phyloP scores from a whole-genome alignment of 139 green algal genomes.

The Diplosphaera chodatii region DNA sequence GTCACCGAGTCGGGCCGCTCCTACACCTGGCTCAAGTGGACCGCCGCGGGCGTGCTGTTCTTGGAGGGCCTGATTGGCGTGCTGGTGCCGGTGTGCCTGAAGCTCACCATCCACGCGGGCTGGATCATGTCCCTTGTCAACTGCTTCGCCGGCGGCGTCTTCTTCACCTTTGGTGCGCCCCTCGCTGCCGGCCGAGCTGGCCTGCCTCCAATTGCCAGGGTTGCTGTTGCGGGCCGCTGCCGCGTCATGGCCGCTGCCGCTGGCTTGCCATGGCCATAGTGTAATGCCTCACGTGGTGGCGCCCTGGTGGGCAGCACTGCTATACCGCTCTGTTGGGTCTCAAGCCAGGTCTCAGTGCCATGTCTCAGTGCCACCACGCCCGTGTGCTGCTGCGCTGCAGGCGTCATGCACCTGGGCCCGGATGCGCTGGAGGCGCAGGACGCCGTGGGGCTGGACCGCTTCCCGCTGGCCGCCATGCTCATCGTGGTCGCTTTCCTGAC shows the following conservation, averaged over 20 bases:
- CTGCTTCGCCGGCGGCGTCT: constrained; percentile 25
- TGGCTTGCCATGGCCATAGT: too few species aligned
- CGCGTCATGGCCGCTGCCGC: too few species aligned
- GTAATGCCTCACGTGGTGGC: too few species aligned
- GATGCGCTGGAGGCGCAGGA: neutral
- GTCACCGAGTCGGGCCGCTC: neutral
- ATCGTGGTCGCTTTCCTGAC: constrained; percentile 1
- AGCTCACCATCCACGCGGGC: neutral
- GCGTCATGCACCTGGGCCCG: constrained; percentile 16
- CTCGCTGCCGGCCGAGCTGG: too few species aligned
- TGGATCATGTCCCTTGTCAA: constrained; percentile 19
- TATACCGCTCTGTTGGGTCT: too few species aligned
- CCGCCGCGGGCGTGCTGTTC: neutral
- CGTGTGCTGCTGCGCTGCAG: neutral
- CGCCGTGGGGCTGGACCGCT: neutral
- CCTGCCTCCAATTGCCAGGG: too few species aligned
- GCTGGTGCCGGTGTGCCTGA: constrained; percentile 11
- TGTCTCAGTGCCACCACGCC: neutral
- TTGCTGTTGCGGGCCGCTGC: too few species aligned
- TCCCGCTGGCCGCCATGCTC: constrained; percentile 12
- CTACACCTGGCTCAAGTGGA: constrained; percentile 4
- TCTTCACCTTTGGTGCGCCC: constrained; percentile 19
- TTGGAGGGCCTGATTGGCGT: constrained; percentile 3
- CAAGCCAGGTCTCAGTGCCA: too few species aligned
- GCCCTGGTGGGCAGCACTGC: neutral